Conservation (phyloP, 1,284 basidiomycete genomes). For the Irpex rosettiformis region DNA sequence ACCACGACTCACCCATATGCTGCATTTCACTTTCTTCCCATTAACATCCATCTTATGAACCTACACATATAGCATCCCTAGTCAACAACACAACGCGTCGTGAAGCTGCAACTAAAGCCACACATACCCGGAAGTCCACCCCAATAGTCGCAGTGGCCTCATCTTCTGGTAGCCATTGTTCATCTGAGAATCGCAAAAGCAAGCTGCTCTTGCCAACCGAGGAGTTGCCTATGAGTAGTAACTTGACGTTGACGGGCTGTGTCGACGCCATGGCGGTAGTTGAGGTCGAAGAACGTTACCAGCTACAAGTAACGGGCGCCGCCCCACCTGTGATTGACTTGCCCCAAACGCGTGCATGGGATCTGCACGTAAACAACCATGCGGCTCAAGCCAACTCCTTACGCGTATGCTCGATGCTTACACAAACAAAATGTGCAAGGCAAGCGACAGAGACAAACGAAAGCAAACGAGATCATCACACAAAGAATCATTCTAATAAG, state of each 20-base stretch:
- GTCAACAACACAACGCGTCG: background rate
- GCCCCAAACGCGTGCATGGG: background rate
- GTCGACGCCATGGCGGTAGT: conserved; percentile 9
- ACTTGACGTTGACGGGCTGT: conserved; percentile 60
- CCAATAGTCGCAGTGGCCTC: conserved; percentile 95
- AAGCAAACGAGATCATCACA: too few relatives aligned
- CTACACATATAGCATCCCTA: conserved; percentile 30
- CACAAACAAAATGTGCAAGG: too few relatives aligned
- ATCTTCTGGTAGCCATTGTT: conserved; percentile 94
- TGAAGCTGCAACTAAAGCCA: background rate
- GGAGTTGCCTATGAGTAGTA: conserved; percentile 82
- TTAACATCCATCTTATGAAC: conserved; percentile 82
- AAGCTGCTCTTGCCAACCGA: conserved; percentile 92
- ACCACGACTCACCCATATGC: conserved; percentile 65
- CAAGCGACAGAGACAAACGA: too few relatives aligned
- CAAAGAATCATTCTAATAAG: background rate
- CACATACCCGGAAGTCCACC: conserved; percentile 44
- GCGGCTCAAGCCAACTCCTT: too few relatives aligned
- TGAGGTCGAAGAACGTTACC: background rate
- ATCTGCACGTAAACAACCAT: background rate
- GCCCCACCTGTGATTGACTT: background rate
- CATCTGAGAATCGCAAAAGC: conserved; percentile 91
- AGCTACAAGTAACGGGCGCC: background rate
- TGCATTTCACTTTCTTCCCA: conserved; percentile 76
- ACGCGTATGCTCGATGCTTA: background rate